phyloP scores from a whole-genome alignment of 805 yeast genomes.

The Lipomyces lipofer region DNA sequence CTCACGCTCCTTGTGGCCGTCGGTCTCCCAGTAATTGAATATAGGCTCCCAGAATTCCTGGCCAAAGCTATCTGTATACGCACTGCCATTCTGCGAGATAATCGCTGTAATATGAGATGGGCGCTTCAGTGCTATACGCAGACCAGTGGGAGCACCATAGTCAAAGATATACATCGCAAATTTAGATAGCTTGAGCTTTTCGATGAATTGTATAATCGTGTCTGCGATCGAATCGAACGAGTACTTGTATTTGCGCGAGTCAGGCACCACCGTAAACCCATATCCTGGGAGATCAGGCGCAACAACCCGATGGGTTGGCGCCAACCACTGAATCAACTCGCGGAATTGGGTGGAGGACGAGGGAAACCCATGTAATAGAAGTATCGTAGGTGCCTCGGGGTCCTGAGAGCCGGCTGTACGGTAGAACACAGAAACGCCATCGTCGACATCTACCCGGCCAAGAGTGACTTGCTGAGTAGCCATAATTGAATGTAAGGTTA shows the following conservation, averaged over 20 bases:
- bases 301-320: conserved; percentile 43
- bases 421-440: conserved; percentile 43
- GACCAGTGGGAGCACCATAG: conserved; percentile 49
- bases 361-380: conserved; percentile 50
- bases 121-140: conserved; percentile 42
- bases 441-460: too few species aligned
- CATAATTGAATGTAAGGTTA: too few species aligned
- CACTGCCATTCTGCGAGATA: conserved; percentile 48
- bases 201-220: conserved; percentile 40
- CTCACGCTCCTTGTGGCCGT: conserved; percentile 5
- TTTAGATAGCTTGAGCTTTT: conserved; percentile 35
- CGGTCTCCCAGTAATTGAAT: conserved; percentile 40
- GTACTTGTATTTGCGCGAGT: conserved; percentile 32
- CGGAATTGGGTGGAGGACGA: conserved; percentile 47
- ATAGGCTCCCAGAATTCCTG: conserved; percentile 47
- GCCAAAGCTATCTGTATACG: conserved; percentile 47
- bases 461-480: too few species aligned
- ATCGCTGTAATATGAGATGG: conserved; percentile 41
- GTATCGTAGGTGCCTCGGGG: conserved; percentile 40
- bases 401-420: conserved; percentile 45
- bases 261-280: conserved; percentile 43
- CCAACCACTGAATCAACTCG: conserved; percentile 43
- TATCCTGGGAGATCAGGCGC: conserved; percentile 52
- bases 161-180: conserved; percentile 46
- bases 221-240: conserved; percentile 42